Conservation (phyloP, 1,139 yeast genomes). For the Magnusiomyces tetraspermus region DNA sequence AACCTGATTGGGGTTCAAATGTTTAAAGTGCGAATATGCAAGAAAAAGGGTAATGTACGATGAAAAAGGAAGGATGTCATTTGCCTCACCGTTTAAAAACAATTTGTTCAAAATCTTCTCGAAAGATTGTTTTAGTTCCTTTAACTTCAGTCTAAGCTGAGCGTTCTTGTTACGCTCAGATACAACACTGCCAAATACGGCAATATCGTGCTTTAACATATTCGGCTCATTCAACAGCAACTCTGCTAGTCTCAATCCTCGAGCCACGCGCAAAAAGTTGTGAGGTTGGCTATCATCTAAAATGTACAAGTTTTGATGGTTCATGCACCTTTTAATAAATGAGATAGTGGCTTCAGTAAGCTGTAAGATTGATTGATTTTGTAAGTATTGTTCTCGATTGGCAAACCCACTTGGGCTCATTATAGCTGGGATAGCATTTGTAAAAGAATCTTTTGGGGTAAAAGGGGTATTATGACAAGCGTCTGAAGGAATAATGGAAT, state of each 20-base stretch:
- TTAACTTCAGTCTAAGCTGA: conserved; percentile 8
- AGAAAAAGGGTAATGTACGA: conserved; percentile 16
- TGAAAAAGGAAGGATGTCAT: conserved; percentile 8
- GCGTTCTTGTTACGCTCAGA: background rate
- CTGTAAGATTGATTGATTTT: conserved; percentile 9
- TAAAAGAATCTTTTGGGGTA: background rate
- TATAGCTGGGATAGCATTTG: conserved; percentile 6
- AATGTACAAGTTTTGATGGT: background rate
- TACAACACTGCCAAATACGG: background rate
- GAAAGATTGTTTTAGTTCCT: conserved; percentile 1
- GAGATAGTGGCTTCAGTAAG: conserved; percentile 10
- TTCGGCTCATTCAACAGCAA: conserved; percentile 4
- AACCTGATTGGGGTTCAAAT: conserved; percentile 13
- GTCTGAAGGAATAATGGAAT: background rate
- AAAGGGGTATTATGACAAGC: background rate
- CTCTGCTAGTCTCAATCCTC: conserved; percentile 15
- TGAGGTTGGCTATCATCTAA: conserved; percentile 2
- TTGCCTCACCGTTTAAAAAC: conserved; percentile 12
- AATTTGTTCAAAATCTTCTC: conserved; percentile 9
- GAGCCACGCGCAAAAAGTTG: conserved; percentile 14
- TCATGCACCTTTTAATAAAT: conserved; percentile 11
- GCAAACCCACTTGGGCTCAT: background rate
- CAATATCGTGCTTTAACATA: background rate
- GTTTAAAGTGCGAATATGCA: conserved; percentile 19
- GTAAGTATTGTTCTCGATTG: background rate